A percentile compares a stretch with the other conserved stretches of the same genome.
Conservation (phyloP, 2,329 filamentous ascomycete species). For the Plectosphaerella cucumerina region DNA sequence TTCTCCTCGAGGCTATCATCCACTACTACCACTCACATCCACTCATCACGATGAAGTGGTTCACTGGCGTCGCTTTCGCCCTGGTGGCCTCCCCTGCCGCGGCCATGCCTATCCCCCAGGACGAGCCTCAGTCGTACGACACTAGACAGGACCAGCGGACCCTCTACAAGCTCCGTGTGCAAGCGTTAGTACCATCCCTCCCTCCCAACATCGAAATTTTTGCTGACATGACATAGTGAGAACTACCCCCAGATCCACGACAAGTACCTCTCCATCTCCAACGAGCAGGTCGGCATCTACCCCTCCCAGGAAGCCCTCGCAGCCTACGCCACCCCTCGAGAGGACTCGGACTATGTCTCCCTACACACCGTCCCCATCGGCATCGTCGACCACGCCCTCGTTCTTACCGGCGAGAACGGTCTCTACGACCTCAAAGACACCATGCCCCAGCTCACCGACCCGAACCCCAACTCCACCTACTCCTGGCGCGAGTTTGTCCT, state of each 20-base stretch:
- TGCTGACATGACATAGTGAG: background rate
- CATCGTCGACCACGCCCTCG: constrained; percentile 1
- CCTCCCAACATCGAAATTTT: background rate
- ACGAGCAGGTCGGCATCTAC: constrained; percentile 1
- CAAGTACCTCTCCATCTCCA: constrained; percentile 1
- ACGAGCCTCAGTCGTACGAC: background rate
- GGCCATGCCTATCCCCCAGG: background rate
- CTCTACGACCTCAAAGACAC: constrained; percentile 1
- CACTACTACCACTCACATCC: background rate
- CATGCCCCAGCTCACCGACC: background rate
- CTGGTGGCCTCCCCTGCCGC: background rate
- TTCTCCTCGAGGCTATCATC: no score
- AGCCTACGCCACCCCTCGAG: background rate
- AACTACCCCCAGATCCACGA: constrained; percentile 1
- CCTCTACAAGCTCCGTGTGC: background rate
- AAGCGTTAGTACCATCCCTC: background rate
- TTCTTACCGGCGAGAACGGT: background rate
- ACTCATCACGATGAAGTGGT: background rate
- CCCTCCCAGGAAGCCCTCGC: background rate
- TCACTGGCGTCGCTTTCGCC: background rate
- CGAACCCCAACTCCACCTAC: background rate
- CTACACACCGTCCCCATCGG: background rate
- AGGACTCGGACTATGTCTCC: background rate
- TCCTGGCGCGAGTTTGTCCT: constrained; percentile 1
- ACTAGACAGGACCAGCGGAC: background rate